Conservation (phyloP, 1,284 basidiomycete genomes). For the Sporisorium reilianum region DNA sequence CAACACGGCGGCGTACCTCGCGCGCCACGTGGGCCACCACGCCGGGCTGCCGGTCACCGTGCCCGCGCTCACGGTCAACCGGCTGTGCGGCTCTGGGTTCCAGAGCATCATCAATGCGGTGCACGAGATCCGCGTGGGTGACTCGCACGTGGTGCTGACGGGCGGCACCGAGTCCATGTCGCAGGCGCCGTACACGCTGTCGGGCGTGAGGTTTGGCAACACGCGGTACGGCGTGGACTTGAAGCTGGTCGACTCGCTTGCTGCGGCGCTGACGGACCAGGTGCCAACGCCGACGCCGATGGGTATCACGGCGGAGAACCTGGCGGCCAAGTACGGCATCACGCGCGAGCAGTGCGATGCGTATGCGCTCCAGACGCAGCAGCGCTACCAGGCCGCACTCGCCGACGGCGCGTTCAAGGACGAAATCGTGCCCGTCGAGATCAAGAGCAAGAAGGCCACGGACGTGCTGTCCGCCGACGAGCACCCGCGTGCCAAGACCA, state of each 20-base stretch:
- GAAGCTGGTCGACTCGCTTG: constrained; percentile 74
- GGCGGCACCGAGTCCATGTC: constrained; percentile 99
- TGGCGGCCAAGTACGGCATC: constrained; percentile 86
- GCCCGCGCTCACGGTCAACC: constrained; percentile 74
- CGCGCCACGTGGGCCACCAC: constrained; percentile 90
- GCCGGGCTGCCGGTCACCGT: constrained; percentile 76
- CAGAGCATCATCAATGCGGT: constrained; percentile 93
- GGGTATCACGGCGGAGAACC: constrained; percentile 83
- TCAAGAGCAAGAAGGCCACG: constrained; percentile 66
- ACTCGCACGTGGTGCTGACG: constrained; percentile 86
- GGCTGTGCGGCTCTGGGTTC: constrained; percentile 96
- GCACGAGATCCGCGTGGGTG: constrained; percentile 88
- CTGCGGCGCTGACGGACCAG: constrained; percentile 73
- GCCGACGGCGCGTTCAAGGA: constrained; percentile 71
- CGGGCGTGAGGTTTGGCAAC: constrained; percentile 69
- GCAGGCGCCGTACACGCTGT: constrained; percentile 77
- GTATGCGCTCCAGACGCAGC: constrained; percentile 69
- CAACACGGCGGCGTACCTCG: constrained; percentile 85
- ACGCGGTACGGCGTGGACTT: constrained; percentile 72
- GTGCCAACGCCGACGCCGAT: constrained; percentile 73
- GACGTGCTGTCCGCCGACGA: constrained; percentile 71
- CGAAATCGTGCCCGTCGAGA: constrained; percentile 69
- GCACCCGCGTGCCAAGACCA: constrained; percentile 79
- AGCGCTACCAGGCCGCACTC: constrained; percentile 70
- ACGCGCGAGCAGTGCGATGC: constrained; percentile 85